These are phyloP conservation scores for Candida easanensis DNA, from an alignment of 805 yeast genomes.

Conservation along the genomic window DNA sequence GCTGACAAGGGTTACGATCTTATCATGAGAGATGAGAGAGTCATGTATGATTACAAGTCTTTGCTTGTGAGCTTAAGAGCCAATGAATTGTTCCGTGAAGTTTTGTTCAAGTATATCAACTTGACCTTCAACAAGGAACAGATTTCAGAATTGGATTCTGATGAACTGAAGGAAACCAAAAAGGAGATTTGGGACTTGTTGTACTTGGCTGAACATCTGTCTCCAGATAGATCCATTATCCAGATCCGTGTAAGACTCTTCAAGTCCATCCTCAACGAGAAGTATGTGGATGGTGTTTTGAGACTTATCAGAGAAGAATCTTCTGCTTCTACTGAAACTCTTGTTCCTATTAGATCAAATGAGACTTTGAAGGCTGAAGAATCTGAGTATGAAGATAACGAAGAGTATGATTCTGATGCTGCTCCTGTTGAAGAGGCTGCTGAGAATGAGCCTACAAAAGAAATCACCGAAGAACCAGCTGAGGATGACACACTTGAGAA, in stretches of 20 bases:
- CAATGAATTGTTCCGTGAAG: conserved; percentile 29
- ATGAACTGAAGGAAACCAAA: conserved; percentile 24
- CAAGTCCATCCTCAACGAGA: conserved; percentile 29
- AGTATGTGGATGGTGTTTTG: conserved; percentile 23
- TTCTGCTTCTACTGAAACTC: background rate
- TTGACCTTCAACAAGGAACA: conserved; percentile 23
- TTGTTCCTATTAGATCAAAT: conserved; percentile 1
- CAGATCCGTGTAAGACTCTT: conserved; percentile 29
- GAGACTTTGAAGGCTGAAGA: conserved; percentile 6
- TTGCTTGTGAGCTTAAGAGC: conserved; percentile 27
- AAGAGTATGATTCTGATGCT: conserved; percentile 9
- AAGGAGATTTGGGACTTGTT: conserved; percentile 26
- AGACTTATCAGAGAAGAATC: conserved; percentile 17
- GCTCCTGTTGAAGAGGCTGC: conserved; percentile 3
- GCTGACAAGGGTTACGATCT: conserved; percentile 25
- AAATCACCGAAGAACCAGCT: background rate
- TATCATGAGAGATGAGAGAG: conserved; percentile 25
- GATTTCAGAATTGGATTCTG: conserved; percentile 16
- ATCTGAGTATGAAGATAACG: conserved; percentile 1
- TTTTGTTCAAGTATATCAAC: conserved; percentile 24
- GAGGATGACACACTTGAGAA: conserved; percentile 5
- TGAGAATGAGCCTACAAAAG: background rate
- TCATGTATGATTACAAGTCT: conserved; percentile 23
- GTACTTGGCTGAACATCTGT: conserved; percentile 23
- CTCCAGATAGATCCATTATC: conserved; percentile 27